A percentile compares a stretch with the other conserved stretches of the same genome.
phyloP scores from a whole-genome alignment of 140 eudicot genomes.

The Oenanthe javanica region DNA sequence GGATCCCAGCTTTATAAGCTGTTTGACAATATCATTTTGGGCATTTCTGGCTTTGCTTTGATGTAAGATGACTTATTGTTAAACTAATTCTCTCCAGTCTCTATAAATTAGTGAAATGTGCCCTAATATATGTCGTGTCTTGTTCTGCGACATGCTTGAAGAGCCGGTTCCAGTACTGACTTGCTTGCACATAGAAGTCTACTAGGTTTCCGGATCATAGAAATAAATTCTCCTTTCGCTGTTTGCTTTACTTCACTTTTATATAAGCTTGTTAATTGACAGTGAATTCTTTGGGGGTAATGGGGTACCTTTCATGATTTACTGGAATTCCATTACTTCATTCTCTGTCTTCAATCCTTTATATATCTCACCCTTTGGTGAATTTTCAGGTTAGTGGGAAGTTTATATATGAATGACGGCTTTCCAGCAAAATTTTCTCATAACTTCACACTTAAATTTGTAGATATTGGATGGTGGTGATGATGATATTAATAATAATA shows the following conservation, averaged over 20 bases:
- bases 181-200: background rate
- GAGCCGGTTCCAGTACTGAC: background rate
- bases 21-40: background rate
- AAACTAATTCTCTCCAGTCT: background rate
- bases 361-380: background rate
- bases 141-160: background rate
- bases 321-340: background rate
- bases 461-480: too few relatives aligned
- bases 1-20: slow-evolving; percentile 3
- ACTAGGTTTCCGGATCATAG: background rate
- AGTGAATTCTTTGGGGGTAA: background rate
- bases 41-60: background rate
- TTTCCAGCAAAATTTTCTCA: too few relatives aligned
- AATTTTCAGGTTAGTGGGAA: background rate
- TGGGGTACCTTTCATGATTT: background rate
- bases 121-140: background rate
- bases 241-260: background rate
- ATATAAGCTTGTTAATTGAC: background rate
- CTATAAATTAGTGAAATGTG: background rate
- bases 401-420: too few relatives aligned
- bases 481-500: too few relatives aligned
- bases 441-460: too few relatives aligned
- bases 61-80: background rate
- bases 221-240: background rate
- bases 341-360: background rate